A percentile compares a stretch with the other conserved stretches of the same genome.
Conservation (phyloP, 257 asterid species). For the Gynochthodes officinalis region DNA sequence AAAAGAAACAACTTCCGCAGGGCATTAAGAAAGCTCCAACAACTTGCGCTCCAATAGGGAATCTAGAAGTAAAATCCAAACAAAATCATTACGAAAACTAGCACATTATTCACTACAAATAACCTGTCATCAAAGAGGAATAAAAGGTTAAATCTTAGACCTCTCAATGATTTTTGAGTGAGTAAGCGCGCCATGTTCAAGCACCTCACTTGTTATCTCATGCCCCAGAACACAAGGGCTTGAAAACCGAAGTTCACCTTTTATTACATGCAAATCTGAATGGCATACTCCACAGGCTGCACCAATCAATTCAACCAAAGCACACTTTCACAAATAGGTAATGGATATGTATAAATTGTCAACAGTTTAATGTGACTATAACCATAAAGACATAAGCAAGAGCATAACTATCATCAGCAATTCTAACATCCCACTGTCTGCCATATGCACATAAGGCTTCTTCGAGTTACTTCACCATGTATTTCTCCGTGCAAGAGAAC, state of each 20-base stretch:
- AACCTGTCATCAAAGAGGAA: neutral
- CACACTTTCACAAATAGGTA: neutral
- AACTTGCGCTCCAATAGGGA: constrained; percentile 79
- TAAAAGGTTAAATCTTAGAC: constrained; percentile 30
- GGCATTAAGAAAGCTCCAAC: constrained; percentile 99
- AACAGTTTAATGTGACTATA: neutral
- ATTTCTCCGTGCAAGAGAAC: neutral
- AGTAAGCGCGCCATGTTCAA: constrained; percentile 76
- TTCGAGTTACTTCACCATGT: neutral
- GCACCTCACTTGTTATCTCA: constrained; percentile 95
- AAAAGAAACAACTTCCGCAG: constrained; percentile 86
- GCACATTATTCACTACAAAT: neutral
- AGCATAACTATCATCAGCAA: neutral
- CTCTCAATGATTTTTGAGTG: constrained; percentile 61
- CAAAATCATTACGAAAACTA: neutral
- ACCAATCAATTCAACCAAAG: constrained; percentile 10
- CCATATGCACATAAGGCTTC: neutral
- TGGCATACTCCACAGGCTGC: too few species aligned
- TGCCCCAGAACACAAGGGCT: constrained; percentile 92
- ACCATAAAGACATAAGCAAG: neutral
- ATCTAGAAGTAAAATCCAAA: constrained; percentile 30
- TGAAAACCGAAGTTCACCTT: constrained; percentile 92
- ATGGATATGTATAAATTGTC: neutral
- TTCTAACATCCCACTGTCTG: neutral
- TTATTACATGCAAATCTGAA: too few species aligned